These are phyloP conservation scores for Sicyos baderoa DNA, from an alignment of 306 rosid genomes.

Conservation along the genomic window DNA sequence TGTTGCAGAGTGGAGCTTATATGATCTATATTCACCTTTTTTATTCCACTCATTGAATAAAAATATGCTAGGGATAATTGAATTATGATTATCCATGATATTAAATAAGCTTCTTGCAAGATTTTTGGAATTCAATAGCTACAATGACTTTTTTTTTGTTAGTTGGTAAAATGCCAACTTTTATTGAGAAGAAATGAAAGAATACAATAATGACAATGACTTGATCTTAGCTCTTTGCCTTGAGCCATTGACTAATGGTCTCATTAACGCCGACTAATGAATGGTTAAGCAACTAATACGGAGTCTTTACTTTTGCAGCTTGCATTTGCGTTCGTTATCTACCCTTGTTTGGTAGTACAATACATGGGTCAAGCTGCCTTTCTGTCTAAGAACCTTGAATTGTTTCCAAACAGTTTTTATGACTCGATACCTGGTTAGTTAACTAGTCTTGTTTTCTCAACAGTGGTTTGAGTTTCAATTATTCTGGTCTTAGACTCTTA, in stretches of 20 bases:
- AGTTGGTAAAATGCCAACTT: no score
- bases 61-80: slow-evolving; percentile 8
- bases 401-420: slow-evolving; percentile 44
- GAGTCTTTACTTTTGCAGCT: slow-evolving; percentile 43
- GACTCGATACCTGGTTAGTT: slow-evolving; percentile 72
- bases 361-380: slow-evolving; percentile 95
- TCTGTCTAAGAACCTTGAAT: slow-evolving; percentile 43
- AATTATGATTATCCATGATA: not conserved
- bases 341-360: slow-evolving; percentile 82
- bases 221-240: not conserved
- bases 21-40: slow-evolving; percentile 3
- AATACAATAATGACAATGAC: not conserved
- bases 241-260: slow-evolving; percentile 8
- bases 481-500: slow-evolving; percentile 12
- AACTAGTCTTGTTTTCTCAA: slow-evolving; percentile 15
- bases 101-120: not conserved
- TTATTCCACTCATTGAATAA: not conserved
- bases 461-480: slow-evolving; percentile 6
- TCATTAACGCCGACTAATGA: slow-evolving; percentile 9
- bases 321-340: slow-evolving; percentile 62
- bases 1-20: slow-evolving; percentile 4
- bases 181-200: not conserved
- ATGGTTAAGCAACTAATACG: slow-evolving; percentile 4
- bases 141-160: no score
- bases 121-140: slow-evolving; percentile 3